Evolutionary conservation across 495 filamentous ascomycete genomes (phyloP).

Genomic region (Tuber microsphaerosporum): DNA sequence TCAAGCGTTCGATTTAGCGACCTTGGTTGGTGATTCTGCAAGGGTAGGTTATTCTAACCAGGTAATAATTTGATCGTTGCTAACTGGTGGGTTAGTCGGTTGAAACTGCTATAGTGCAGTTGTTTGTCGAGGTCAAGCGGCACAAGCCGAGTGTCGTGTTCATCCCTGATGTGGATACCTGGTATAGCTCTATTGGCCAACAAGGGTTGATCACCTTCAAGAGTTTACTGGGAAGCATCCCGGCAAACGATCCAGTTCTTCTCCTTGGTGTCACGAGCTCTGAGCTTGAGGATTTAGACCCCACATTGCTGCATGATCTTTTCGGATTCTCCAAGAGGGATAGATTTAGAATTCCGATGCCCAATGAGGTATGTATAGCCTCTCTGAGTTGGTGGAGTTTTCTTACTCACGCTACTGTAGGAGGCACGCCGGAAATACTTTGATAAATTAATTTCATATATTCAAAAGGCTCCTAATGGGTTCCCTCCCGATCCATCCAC

Average conservation of each 20-base stretch:
- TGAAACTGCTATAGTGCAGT: conserved; percentile 78
- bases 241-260: conserved; percentile 80
- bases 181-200: conserved; percentile 66
- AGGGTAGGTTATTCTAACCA: conserved; percentile 44
- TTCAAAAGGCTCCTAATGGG: conserved; percentile 68
- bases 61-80: conserved; percentile 10
- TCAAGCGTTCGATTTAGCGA: conserved; percentile 87
- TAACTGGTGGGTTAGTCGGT: conserved; percentile 49
- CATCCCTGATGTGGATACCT: conserved; percentile 79
- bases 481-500: conserved; percentile 73
- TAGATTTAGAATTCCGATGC: conserved; percentile 58
- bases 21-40: conserved; percentile 62
- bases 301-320: conserved; percentile 61
- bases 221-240: conserved; percentile 66
- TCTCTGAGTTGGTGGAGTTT: background rate
- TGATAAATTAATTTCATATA: conserved; percentile 58
- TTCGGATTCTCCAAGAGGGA: conserved; percentile 81
- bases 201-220: conserved; percentile 68
- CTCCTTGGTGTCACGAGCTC: conserved; percentile 73
- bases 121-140: conserved; percentile 83
- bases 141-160: conserved; percentile 96
- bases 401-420: conserved; percentile 44
- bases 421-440: conserved; percentile 71
- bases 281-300: conserved; percentile 52
- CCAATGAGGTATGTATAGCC: conserved; percentile 50